phyloP scores from a whole-genome alignment of 2,329 filamentous ascomycete genomes.

The Septoria linicola region DNA sequence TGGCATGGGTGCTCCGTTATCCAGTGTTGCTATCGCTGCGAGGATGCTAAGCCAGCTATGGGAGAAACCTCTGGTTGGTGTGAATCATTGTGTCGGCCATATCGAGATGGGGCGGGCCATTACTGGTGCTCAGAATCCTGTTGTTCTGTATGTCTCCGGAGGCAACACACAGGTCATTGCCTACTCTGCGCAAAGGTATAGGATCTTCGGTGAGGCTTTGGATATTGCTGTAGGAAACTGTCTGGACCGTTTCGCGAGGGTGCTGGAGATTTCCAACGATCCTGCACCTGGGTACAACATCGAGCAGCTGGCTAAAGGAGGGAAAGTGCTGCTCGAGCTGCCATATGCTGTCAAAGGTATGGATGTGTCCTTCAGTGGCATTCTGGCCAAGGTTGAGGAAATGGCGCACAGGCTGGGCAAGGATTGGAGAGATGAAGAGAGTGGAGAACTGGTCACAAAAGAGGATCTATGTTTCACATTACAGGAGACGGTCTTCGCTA shows the following conservation, averaged over 20 bases:
- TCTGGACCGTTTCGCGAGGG: conserved; percentile 90
- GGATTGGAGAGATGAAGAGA: conserved; percentile 44
- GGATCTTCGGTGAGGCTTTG: conserved; percentile 95
- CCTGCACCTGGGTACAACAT: conserved; percentile 98
- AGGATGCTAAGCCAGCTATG: conserved; percentile 80
- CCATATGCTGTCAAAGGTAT: conserved; percentile 98
- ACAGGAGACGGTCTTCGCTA: conserved; percentile 93
- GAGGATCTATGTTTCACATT: conserved; percentile 90
- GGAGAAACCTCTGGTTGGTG: conserved; percentile 83
- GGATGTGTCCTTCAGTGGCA: conserved; percentile 95
- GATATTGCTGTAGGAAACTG: conserved; percentile 98
- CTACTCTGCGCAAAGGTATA: conserved; percentile 89
- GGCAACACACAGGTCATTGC: conserved; percentile 98
- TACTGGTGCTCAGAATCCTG: conserved; percentile 84
- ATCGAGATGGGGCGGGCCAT: conserved; percentile 98
- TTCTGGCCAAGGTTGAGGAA: conserved; percentile 78
- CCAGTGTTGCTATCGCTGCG: conserved; percentile 81
- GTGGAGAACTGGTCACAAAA: conserved; percentile 64
- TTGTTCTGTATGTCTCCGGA: conserved; percentile 92
- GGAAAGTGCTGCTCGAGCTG: conserved; percentile 72
- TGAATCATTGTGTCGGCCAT: conserved; percentile 97
- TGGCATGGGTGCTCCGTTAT: conserved; percentile 92
- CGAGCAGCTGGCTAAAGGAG: conserved; percentile 82
- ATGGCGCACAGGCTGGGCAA: conserved; percentile 67
- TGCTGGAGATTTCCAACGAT: conserved; percentile 88